phyloP scores from a whole-genome alignment of 179 eudicot genomes.

The Amaranthus tricolor region DNA sequence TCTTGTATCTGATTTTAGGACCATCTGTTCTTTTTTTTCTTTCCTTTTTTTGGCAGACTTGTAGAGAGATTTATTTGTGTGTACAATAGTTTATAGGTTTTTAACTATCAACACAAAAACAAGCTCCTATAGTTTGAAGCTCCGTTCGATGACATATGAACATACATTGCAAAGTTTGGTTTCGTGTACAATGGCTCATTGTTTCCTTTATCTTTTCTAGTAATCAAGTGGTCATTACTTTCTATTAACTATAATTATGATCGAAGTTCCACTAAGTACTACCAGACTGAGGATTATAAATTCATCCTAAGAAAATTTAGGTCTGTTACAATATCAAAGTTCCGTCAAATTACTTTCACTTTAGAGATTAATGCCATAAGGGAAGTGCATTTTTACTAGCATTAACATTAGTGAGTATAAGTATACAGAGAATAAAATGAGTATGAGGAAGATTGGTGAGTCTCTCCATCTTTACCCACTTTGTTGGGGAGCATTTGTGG shows the following conservation, averaged over 20 bases:
- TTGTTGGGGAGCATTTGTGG: no score
- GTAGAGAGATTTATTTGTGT: slow-evolving; percentile 17
- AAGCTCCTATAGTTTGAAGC: slow-evolving; percentile 8
- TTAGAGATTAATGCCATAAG: background rate
- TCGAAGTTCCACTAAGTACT: background rate
- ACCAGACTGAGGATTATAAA: background rate
- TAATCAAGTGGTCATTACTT: background rate
- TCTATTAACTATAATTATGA: background rate
- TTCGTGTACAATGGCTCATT: background rate
- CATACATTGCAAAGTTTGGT: background rate
- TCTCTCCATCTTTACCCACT: no score
- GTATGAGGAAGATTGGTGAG: no score
- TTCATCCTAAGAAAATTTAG: background rate
- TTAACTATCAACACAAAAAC: slow-evolving; percentile 7
- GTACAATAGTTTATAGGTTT: slow-evolving; percentile 18
- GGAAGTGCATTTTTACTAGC: background rate
- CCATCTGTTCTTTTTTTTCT: slow-evolving; percentile 16
- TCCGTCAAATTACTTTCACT: background rate
- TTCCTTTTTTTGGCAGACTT: slow-evolving; percentile 6
- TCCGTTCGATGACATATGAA: background rate
- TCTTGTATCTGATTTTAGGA: slow-evolving; percentile 20
- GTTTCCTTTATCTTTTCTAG: background rate
- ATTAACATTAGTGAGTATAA: background rate
- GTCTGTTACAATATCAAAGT: background rate
- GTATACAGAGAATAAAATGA: background rate